Base-by-base conservation (phyloP, 1,139 yeast species). In the Protomyces inundatus region DNA sequence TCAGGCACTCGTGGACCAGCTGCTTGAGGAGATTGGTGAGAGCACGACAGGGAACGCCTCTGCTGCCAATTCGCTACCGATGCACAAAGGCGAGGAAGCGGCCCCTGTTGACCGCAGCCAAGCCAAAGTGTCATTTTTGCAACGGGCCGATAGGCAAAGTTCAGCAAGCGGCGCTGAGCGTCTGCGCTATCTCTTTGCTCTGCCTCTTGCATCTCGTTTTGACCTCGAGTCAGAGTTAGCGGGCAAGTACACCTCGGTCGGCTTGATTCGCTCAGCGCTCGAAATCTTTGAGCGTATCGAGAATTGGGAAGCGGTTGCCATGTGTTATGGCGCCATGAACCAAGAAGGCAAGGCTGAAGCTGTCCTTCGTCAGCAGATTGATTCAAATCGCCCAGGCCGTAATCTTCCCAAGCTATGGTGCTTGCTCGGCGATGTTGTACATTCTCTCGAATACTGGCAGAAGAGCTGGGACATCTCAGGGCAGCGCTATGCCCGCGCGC, bases 1-100 rank as follows among this genome's bases (percentile, higher is more conserved):
- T 86, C 95, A 93, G 61, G 86, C 96, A 3, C 79, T 95, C 59
- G 93, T 91, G 36, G 97, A 91, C 72, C 98, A 91, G 73, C 79
- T 90, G 53, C 96, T 95, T 0, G 80, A 86, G 65, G 84, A 85
- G 65, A 82, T 66, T 61, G 71, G 4, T 77, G 86, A 1, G 48
- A 67, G 14, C 45, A 58, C 50, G 9, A 14, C 39, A 3, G 48
- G 37, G 14, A 12, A n/a, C 9, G 36, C 54, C 9, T 32, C 36
- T 12, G 35, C 54, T 9, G 40, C 80, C 86, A 67, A 75, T 84
- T 62, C 16, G 10, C 80, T 88, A 55, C 90, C 95, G 3, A 79
- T 79, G 64, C 76, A 80, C 0, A 58, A 64, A 14, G 66, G 61
- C 7, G 74, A 74, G 36, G 80, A 78, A 40, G 76, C 75, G 30